phyloP scores from a whole-genome alignment of 2,329 filamentous ascomycete species.

The Aspergillus pseudotamarii region DNA sequence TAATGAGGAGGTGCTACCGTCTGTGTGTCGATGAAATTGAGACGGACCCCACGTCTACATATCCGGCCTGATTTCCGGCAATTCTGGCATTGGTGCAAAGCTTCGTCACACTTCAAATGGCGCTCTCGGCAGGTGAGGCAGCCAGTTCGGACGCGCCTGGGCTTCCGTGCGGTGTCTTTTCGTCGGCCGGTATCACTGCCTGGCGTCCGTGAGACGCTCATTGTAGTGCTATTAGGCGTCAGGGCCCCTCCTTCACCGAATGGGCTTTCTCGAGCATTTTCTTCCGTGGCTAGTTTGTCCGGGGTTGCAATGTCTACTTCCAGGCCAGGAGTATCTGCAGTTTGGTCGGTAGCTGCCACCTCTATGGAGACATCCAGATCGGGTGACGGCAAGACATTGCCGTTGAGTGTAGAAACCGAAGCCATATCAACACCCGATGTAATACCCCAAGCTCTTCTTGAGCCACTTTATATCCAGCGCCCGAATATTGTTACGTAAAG shows the following conservation, averaged over 20 bases:
- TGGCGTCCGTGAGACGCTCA: constrained; percentile 12
- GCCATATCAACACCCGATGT: constrained; percentile 8
- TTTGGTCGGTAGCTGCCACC: constrained; percentile 13
- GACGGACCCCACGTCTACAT: constrained; percentile 81
- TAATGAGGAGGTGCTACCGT: constrained; percentile 67
- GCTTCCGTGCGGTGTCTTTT: constrained; percentile 54
- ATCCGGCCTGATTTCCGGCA: constrained; percentile 84
- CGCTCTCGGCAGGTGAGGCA: constrained; percentile 88
- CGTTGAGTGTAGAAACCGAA: constrained; percentile 23
- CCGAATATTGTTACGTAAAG: constrained; percentile 1
- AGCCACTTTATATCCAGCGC: background rate
- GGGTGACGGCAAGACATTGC: constrained; percentile 23
- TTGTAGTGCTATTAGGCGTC: constrained; percentile 16
- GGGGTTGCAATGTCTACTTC: constrained; percentile 4
- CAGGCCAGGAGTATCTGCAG: constrained; percentile 9
- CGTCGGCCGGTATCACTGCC: constrained; percentile 25
- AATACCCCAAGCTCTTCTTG: background rate
- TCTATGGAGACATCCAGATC: constrained; percentile 25
- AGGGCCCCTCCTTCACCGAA: constrained; percentile 14
- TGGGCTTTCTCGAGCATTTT: constrained; percentile 12
- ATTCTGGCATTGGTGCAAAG: constrained; percentile 67
- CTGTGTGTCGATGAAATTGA: constrained; percentile 90
- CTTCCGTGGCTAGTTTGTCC: constrained; percentile 1
- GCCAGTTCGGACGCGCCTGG: constrained; percentile 85
- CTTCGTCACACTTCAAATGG: constrained; percentile 90